These are phyloP conservation scores for Xylaria sp. DNA, from an alignment of 2,329 filamentous ascomycete genomes.

Conservation along the genomic window DNA sequence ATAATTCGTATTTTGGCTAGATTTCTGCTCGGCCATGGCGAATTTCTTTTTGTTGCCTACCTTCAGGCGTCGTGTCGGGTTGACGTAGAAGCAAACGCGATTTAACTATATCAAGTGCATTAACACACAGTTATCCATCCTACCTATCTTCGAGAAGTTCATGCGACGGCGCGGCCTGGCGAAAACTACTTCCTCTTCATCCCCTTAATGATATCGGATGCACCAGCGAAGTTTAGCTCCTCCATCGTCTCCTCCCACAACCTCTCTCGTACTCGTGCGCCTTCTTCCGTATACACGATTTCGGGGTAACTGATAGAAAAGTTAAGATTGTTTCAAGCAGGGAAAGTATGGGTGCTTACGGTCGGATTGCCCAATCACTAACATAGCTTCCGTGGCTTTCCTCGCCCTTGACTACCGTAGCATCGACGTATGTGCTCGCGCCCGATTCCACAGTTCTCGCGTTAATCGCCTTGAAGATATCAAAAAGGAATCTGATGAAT, in stretches of 20 bases:
- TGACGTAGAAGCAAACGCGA: not conserved
- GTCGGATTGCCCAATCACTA: conserved; percentile 43
- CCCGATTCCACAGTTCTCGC: conserved; percentile 29
- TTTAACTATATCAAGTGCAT: not conserved
- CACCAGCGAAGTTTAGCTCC: conserved; percentile 44
- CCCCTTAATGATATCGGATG: conserved; percentile 39
- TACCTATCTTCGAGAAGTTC: not conserved
- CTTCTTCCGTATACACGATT: conserved; percentile 42
- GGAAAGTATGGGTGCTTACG: conserved; percentile 34
- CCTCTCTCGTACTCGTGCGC: conserved; percentile 37
- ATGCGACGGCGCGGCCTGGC: not conserved
- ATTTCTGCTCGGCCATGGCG: not conserved
- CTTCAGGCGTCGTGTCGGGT: not conserved
- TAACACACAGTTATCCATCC: not conserved
- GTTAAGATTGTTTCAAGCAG: conserved; percentile 6
- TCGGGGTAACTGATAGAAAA: conserved; percentile 39
- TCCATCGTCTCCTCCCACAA: conserved; percentile 48
- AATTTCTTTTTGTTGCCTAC: not conserved
- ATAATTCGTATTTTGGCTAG: not conserved
- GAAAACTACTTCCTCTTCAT: conserved; percentile 30
- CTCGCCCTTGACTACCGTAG: conserved; percentile 34
- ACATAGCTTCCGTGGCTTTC: conserved; percentile 43
- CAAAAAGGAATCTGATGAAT: not conserved
- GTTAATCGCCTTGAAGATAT: conserved; percentile 14
- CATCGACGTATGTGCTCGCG: conserved; percentile 40